Evolutionary conservation across 331 rosid genomes (phyloP).

Genomic region (Dryas integrifolia): DNA sequence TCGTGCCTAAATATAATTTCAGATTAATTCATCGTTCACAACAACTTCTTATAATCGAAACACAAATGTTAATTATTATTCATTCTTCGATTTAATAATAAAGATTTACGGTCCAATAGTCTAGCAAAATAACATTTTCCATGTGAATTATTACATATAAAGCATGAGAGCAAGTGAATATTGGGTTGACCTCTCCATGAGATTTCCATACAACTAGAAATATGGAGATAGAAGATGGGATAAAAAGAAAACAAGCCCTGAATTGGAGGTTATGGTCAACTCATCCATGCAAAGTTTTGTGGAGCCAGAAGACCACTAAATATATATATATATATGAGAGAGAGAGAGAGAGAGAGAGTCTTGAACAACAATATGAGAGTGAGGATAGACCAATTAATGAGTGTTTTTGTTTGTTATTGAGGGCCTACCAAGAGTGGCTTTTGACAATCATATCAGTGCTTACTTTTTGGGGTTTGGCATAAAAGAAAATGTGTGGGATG

Average conservation of each 20-base stretch:
- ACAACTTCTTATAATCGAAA: too few species aligned
- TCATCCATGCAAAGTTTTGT: constrained; percentile 44
- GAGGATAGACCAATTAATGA: constrained; percentile 11
- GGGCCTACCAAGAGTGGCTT: constrained; percentile 55
- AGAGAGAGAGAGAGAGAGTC: background rate
- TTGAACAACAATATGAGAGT: background rate
- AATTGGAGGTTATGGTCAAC: constrained; percentile 38
- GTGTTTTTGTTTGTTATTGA: constrained; percentile 31
- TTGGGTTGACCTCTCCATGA: constrained; percentile 49
- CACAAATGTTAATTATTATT: too few species aligned
- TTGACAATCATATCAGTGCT: constrained; percentile 65
- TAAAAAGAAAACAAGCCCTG: constrained; percentile 29
- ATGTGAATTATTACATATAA: too few species aligned
- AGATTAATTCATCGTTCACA: background rate
- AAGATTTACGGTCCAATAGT: too few species aligned
- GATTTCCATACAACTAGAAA: constrained; percentile 18
- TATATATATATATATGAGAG: background rate
- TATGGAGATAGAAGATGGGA: constrained; percentile 29
- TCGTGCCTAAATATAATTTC: background rate
- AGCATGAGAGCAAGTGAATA: constrained; percentile 32
- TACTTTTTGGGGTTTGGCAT: constrained; percentile 39
- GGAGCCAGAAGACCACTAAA: constrained; percentile 46
- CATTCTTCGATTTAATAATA: too few species aligned
- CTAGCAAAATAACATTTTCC: too few species aligned
- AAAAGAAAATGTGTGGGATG: constrained; percentile 51